Conservation (phyloP, 2,329 filamentous ascomycete genomes). For the Microsporum audouinii region DNA sequence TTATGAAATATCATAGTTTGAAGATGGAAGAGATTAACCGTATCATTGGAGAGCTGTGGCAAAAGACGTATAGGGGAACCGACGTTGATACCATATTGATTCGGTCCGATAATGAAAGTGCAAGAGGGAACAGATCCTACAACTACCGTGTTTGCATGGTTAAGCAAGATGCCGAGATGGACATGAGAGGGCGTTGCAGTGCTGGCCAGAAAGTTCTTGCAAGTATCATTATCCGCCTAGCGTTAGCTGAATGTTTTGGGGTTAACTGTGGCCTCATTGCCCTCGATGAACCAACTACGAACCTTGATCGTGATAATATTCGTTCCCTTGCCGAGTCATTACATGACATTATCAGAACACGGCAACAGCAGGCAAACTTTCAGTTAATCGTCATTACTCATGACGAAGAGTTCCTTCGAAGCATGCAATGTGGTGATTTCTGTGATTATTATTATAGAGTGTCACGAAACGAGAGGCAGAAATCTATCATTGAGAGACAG, state of each 20-base stretch:
- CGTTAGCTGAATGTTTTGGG: slow-evolving; percentile 91
- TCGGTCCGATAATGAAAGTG: slow-evolving; percentile 73
- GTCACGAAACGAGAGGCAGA: slow-evolving; percentile 68
- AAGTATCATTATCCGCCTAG: slow-evolving; percentile 92
- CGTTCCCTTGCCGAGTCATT: slow-evolving; percentile 73
- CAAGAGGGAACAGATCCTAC: slow-evolving; percentile 67
- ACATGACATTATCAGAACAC: slow-evolving; percentile 72
- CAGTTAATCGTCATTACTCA: slow-evolving; percentile 98
- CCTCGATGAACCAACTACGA: slow-evolving; percentile 94
- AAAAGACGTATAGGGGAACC: slow-evolving; percentile 88
- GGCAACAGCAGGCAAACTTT: slow-evolving; percentile 83
- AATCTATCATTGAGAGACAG: slow-evolving; percentile 68
- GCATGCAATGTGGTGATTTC: slow-evolving; percentile 91
- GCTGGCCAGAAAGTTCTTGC: slow-evolving; percentile 95
- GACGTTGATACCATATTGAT: slow-evolving; percentile 96
- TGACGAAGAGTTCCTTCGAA: slow-evolving; percentile 86
- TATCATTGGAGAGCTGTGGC: slow-evolving; percentile 94
- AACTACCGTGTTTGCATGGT: slow-evolving; percentile 98
- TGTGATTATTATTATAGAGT: slow-evolving; percentile 87
- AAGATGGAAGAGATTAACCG: slow-evolving; percentile 99
- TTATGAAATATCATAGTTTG: slow-evolving; percentile 89
- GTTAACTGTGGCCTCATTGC: slow-evolving; percentile 93
- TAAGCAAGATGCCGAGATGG: slow-evolving; percentile 95
- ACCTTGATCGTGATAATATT: slow-evolving; percentile 92
- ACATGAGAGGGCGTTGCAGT: slow-evolving; percentile 96